Evolutionary conservation across 2,329 filamentous ascomycete genomes (phyloP).

Genomic region (Xylaria sp.): DNA sequence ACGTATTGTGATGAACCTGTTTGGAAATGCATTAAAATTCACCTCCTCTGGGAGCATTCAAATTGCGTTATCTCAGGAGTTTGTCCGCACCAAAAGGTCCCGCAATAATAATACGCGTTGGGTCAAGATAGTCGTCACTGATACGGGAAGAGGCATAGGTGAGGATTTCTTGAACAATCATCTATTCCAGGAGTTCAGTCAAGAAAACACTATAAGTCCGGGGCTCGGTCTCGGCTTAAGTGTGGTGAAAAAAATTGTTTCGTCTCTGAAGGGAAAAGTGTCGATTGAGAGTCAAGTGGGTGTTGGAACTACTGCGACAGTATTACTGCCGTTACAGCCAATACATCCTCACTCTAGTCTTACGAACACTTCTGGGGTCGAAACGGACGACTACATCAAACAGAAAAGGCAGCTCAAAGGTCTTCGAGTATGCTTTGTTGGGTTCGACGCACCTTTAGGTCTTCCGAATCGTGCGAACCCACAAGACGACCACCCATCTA

Average conservation of each 20-base stretch:
- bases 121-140: constrained; percentile 61
- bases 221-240: constrained; percentile 74
- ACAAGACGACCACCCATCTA: constrained; percentile 26
- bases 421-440: constrained; percentile 31
- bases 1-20: constrained; percentile 71
- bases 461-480: constrained; percentile 16
- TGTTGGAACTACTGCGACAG: constrained; percentile 45
- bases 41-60: constrained; percentile 55
- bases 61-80: constrained; percentile 36
- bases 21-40: constrained; percentile 72
- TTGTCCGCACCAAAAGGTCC: constrained; percentile 34
- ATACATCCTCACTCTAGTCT: constrained; percentile 46
- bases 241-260: constrained; percentile 68
- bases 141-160: constrained; percentile 74
- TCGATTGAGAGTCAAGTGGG: constrained; percentile 38
- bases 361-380: neutral
- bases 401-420: constrained; percentile 28
- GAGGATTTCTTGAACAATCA: constrained; percentile 69
- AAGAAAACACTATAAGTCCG: constrained; percentile 69
- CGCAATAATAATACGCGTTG: constrained; percentile 39
- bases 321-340: constrained; percentile 43
- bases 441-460: constrained; percentile 24
- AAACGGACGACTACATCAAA: constrained; percentile 26
- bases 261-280: constrained; percentile 37
- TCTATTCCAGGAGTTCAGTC: constrained; percentile 71